Conservation (phyloP, 495 filamentous ascomycete genomes). For the Polyplosphaeria fusca region DNA sequence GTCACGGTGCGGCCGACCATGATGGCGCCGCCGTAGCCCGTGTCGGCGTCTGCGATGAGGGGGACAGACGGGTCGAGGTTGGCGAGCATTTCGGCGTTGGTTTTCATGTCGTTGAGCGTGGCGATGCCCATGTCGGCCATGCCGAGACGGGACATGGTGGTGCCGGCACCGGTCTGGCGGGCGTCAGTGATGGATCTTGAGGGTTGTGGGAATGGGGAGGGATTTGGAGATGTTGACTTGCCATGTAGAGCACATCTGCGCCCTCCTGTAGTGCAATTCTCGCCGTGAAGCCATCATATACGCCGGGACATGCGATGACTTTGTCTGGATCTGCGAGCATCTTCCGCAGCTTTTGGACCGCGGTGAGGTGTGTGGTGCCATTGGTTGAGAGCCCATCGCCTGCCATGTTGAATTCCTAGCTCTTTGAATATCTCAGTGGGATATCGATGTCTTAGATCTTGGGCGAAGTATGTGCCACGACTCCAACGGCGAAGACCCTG, state of each 20-base stretch:
- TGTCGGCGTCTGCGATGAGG: slow-evolving; percentile 69
- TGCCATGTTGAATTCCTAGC: background rate
- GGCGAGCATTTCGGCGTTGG: slow-evolving; percentile 65
- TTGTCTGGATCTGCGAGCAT: slow-evolving; percentile 35
- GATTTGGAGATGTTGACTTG: slow-evolving; percentile 38
- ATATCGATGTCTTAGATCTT: background rate
- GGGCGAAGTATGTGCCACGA: background rate
- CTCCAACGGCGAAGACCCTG: background rate
- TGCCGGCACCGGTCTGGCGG: slow-evolving; percentile 64
- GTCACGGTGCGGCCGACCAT: slow-evolving; percentile 63
- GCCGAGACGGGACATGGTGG: slow-evolving; percentile 60
- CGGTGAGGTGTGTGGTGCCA: background rate
- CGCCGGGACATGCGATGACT: slow-evolving; percentile 57
- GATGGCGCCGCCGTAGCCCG: slow-evolving; percentile 44
- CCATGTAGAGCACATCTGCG: slow-evolving; percentile 67
- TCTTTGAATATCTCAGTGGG: too few species aligned
- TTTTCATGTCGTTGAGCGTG: slow-evolving; percentile 62
- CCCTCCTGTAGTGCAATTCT: slow-evolving; percentile 59
- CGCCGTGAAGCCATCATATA: slow-evolving; percentile 69
- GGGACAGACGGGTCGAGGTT: slow-evolving; percentile 56
- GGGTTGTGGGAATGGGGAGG: background rate
- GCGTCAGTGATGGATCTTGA: slow-evolving; percentile 7
- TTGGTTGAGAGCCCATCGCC: background rate
- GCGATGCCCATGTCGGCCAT: slow-evolving; percentile 65
- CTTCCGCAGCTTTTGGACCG: slow-evolving; percentile 29